Conservation (phyloP, 352 stramenopile species). For the Globisporangium polare region DNA sequence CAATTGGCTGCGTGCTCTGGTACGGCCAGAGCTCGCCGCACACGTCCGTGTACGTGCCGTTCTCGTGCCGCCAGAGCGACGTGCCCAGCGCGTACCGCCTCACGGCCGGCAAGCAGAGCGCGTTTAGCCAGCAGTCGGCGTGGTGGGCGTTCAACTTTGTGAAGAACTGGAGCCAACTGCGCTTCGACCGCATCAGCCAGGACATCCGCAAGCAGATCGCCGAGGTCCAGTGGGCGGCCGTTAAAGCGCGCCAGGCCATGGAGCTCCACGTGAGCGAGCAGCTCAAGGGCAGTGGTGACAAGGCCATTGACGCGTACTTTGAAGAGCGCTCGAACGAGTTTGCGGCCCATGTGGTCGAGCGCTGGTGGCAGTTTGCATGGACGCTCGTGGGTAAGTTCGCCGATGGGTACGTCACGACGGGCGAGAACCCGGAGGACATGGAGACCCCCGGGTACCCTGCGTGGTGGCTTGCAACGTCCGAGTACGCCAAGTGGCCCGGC, state of each 20-base stretch:
- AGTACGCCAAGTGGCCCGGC: constrained; percentile 48
- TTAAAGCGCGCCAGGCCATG: constrained; percentile 23
- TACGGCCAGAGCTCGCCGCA: constrained; percentile 50
- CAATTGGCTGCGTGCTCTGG: constrained; percentile 42
- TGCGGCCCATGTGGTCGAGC: constrained; percentile 30
- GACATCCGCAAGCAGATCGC: constrained; percentile 33
- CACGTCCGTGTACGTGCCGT: constrained; percentile 52
- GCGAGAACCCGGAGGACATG: constrained; percentile 40
- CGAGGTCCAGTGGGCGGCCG: constrained; percentile 30
- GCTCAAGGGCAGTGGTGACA: constrained; percentile 1
- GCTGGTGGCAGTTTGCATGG: constrained; percentile 60
- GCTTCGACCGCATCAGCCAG: constrained; percentile 47
- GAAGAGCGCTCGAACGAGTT: constrained; percentile 38
- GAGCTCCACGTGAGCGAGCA: constrained; percentile 22
- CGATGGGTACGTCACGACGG: constrained; percentile 52
- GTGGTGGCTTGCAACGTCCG: constrained; percentile 36
- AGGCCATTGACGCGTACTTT: constrained; percentile 22
- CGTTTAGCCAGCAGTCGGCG: constrained; percentile 41
- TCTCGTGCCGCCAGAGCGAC: constrained; percentile 33
- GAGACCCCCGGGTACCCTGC: constrained; percentile 38
- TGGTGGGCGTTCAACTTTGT: constrained; percentile 79
- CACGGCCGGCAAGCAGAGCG: constrained; percentile 44
- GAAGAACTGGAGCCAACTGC: constrained; percentile 68
- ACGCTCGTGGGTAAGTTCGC: constrained; percentile 45
- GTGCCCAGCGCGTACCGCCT: constrained; percentile 42